Percentiles rank a stretch among this genome's conserved stretches.
Conservation (phyloP, 805 yeast species). For the Metschnikowia amazonensis region DNA sequence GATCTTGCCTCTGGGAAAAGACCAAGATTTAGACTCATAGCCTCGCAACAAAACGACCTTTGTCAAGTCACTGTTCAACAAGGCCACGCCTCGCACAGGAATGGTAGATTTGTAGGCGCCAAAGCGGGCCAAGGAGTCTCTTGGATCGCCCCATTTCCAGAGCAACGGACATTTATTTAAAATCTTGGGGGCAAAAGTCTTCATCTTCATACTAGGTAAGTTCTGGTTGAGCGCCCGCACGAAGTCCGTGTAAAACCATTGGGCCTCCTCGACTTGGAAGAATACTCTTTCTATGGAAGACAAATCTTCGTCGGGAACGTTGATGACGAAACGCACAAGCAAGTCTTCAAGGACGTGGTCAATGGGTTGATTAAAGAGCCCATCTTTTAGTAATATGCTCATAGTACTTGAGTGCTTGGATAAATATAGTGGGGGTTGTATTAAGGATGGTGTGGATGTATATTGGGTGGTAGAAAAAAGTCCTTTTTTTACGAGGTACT, state of each 20-base stretch:
- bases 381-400: conserved; percentile 57
- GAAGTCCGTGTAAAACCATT: conserved; percentile 93
- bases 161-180: conserved; percentile 68
- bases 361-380: conserved; percentile 59
- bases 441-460: background rate
- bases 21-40: conserved; percentile 76
- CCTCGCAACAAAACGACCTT: conserved; percentile 82
- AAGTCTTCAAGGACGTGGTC: conserved; percentile 81
- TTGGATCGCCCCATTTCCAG: conserved; percentile 84
- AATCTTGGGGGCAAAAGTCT: conserved; percentile 64
- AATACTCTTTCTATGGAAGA: conserved; percentile 75
- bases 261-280: conserved; percentile 96
- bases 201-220: conserved; percentile 75
- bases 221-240: conserved; percentile 66
- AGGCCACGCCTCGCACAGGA: conserved; percentile 95
- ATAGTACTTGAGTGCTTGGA: conserved; percentile 24
- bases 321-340: conserved; percentile 82
- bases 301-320: conserved; percentile 88
- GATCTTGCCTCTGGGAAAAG: conserved; percentile 96
- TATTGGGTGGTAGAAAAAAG: background rate
- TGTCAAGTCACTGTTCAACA: conserved; percentile 65
- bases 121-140: conserved; percentile 73
- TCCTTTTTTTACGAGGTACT: conserved; percentile 1
- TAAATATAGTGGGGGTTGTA: background rate
- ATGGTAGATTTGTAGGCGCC: conserved; percentile 82